Base-by-base conservation (phyloP, 2,329 filamentous ascomycete genomes). In the Penicillium olsonii region DNA sequence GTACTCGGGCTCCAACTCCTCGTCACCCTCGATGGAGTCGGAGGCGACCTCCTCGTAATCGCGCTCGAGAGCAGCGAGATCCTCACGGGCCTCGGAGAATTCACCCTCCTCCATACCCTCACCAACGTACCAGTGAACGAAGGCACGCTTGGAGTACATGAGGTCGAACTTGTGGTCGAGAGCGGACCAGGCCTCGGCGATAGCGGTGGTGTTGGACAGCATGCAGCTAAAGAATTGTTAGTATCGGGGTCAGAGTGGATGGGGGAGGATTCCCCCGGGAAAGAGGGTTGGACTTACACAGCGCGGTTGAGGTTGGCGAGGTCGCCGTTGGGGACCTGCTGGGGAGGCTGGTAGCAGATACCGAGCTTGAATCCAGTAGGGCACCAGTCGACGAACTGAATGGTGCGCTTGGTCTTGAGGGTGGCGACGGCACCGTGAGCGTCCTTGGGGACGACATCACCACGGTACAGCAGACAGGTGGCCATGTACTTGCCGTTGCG, bases 71-170 rank as follows among this genome's bases (percentile, higher is more conserved):
- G 94, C 94, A 74, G 94, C 94, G 75, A 99, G 81, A 79, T 99
- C 94, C 81, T 99, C 94, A 75, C 94, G 92, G 60, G 94, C 94
- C 83, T 99, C 94, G 50, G 90, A 95, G 85, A 99, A 99, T 79
- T 99, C 94, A 77, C 94, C 94, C 78, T 99, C 94, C 84, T 99
- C 94, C 94, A 99, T 99, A 85, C 94, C 94, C 83, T 97, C 94
- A 80, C 94, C 94, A 71, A 99, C 94, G 69, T 97, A 99, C 94
- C 94, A 99, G 81, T 99, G 94, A 60, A 99, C 94, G 79, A 99
- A 99, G 56, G 94, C 94, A 81, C 94, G 94, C 88, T 99, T 99
- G 75, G 90, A 95, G 87, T 97, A 96, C 94, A 99, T 99, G 74
- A 99, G 90, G 72, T 99, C 94, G 81, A 99, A 99, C 82, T 99